These are phyloP conservation scores for Tulasnella sp. DNA, from an alignment of 768 basidiomycete species.

Conservation along the genomic window DNA sequence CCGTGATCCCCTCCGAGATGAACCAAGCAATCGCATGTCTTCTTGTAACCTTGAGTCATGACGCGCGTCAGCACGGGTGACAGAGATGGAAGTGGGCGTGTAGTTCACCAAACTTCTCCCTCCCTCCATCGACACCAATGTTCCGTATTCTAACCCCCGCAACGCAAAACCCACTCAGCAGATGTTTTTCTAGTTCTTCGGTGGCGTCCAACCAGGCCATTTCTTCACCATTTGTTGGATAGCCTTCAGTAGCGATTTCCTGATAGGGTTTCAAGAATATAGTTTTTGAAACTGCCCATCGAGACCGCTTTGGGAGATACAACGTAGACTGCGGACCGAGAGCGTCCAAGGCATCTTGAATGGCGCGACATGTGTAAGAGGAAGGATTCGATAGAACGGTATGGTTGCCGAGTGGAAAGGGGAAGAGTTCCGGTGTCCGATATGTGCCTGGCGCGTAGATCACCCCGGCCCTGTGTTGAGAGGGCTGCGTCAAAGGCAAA, in stretches of 20 bases:
- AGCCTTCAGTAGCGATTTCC: slow-evolving; percentile 21
- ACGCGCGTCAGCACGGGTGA: neutral
- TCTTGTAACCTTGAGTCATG: neutral
- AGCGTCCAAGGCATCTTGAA: slow-evolving; percentile 19
- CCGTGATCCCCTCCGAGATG: too few relatives aligned
- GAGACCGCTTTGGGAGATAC: slow-evolving; percentile 18
- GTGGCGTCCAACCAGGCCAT: slow-evolving; percentile 20
- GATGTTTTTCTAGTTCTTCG: slow-evolving; percentile 14
- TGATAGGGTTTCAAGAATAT: slow-evolving; percentile 18
- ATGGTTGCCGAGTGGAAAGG: slow-evolving; percentile 13
- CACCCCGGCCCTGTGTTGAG: slow-evolving; percentile 5
- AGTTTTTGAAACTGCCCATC: slow-evolving; percentile 17
- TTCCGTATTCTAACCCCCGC: slow-evolving; percentile 20
- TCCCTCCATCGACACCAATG: slow-evolving; percentile 19
- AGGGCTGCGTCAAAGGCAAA: too few relatives aligned
- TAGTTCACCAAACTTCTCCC: slow-evolving; percentile 18
- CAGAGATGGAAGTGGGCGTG: neutral
- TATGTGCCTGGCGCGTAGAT: slow-evolving; percentile 14
- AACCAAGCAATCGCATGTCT: slow-evolving; percentile 19
- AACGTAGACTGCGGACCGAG: slow-evolving; percentile 19
- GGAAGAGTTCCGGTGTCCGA: slow-evolving; percentile 15
- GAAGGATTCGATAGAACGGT: neutral
- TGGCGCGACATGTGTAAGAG: slow-evolving; percentile 12
- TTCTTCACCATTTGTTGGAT: slow-evolving; percentile 18
- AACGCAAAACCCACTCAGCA: slow-evolving; percentile 14